Evolutionary conservation across 108 stramenopile species (phyloP), one percentile per base, ranked within the genome.

Genomic region (Pseudonitzschia multiseries): DNA sequence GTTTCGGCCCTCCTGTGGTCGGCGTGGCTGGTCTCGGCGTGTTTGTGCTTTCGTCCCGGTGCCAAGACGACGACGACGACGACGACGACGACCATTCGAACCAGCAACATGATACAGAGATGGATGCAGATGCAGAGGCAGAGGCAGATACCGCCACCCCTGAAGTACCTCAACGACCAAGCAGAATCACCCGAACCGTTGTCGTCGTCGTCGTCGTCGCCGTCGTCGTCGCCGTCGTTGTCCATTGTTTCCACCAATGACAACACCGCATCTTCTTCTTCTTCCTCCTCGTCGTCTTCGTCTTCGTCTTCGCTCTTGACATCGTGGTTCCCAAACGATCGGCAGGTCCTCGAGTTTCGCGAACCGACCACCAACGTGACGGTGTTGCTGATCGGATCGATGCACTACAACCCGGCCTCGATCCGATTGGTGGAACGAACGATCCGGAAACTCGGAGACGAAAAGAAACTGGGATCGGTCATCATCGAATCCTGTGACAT

Each of bases 361-460:
- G 88, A 89, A 63, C 88, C 88, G 13, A 69, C 56, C 15, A 85
- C 88, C 0, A 76, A 75, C 29, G 78, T 79, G 3, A 77, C 63
- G 15, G 84, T 89, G 4, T 71, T 84, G 29, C 75, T 89, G 32
- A 76, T 89, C 14, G 88, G 88, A 29, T 72, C 76, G 13, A 85
- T 85, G 84, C 84, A 85, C 42, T 85, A 85, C 67, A 89, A 89
- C 70, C 88, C 88, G 2, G 81, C 81, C 24, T 84, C 83, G 17
- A 89, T 89, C 57, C 28, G 77, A 64, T 70, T 83, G 3, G 83
- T 82, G 50, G 61, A 73, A 27, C 74, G 79, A 0, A 82, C 73
- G 1, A 77, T 85, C 44, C 70, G 82, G 56, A 63, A 64, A 8
- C 77, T 87, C 28, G 84, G 72, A 9, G 44, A 52, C 4, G 63